A percentile compares a stretch with the other conserved stretches of the same genome.
phyloP scores from a whole-genome alignment of 495 filamentous ascomycete genomes.

The Daldinia grandis region DNA sequence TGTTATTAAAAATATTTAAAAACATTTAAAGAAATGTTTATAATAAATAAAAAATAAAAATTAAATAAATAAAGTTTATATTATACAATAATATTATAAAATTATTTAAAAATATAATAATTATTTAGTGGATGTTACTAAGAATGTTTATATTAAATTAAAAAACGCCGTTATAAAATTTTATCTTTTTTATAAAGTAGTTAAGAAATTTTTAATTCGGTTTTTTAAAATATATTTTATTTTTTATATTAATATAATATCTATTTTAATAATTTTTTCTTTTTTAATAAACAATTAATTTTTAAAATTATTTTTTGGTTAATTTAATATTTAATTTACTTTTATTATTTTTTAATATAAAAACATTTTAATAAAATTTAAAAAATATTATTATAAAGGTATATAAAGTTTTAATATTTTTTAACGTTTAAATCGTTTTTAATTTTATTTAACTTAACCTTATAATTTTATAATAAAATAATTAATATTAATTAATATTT shows the following conservation, averaged over 20 bases:
- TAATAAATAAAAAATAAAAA: neutral
- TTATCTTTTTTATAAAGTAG: neutral
- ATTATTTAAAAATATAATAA: neutral
- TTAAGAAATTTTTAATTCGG: neutral
- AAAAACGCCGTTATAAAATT: neutral
- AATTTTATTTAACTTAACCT: no score
- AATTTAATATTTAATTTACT: neutral
- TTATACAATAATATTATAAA: no score
- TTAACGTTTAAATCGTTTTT: no score
- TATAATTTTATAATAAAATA: no score
- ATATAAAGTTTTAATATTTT: no score
- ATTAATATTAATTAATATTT: no score
- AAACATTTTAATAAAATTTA: no score
- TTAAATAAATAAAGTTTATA: no score
- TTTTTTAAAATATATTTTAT: neutral
- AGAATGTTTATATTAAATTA: neutral
- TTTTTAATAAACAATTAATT: neutral
- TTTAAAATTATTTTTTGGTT: neutral
- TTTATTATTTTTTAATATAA: neutral
- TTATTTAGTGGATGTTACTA: neutral
- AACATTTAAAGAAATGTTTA: neutral
- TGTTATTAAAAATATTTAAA: neutral
- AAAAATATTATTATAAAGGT: neutral
- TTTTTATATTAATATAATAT: neutral
- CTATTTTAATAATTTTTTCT: no score